These are phyloP conservation scores for Alternaria brassicicola DNA, from an alignment of 2,329 filamentous ascomycete genomes.

Conservation along the genomic window DNA sequence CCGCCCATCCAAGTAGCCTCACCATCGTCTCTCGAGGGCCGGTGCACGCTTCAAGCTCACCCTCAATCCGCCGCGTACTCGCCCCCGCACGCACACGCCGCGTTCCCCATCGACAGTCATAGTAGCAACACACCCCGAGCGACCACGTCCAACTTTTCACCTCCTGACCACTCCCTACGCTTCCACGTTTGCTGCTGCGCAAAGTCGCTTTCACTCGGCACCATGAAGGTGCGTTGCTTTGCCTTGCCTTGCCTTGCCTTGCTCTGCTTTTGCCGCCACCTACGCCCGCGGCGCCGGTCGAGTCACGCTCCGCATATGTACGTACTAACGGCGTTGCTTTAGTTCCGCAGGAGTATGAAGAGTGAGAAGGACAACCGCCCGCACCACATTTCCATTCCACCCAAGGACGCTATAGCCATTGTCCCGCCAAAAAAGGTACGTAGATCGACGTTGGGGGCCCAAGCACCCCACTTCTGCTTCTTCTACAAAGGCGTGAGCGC, in stretches of 20 bases:
- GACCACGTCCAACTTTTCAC: constrained; percentile 1
- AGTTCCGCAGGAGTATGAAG: constrained; percentile 85
- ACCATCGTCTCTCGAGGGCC: constrained; percentile 3
- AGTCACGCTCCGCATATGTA: constrained; percentile 30
- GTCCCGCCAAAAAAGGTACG: constrained; percentile 88
- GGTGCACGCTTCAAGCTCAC: constrained; percentile 3
- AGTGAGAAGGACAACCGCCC: constrained; percentile 79
- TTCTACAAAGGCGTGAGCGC: neutral
- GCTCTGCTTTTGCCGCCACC: constrained; percentile 8
- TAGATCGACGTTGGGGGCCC: constrained; percentile 9
- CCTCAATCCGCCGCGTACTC: constrained; percentile 11
- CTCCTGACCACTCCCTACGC: constrained; percentile 14
- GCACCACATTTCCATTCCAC: constrained; percentile 75
- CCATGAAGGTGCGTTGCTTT: constrained; percentile 26
- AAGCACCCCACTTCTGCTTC: constrained; percentile 1
- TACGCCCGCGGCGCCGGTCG: constrained; percentile 13
- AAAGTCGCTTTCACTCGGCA: constrained; percentile 21
- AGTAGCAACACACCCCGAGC: neutral
- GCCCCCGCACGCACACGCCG: constrained; percentile 15
- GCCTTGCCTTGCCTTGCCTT: constrained; percentile 5
- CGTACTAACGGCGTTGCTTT: constrained; percentile 32
- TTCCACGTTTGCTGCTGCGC: constrained; percentile 11
- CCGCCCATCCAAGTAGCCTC: constrained; percentile 3
- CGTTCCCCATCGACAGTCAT: constrained; percentile 11
- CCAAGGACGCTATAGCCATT: constrained; percentile 86